phyloP scores from a whole-genome alignment of 495 filamentous ascomycete genomes.

The Mytilinidion resinicola region DNA sequence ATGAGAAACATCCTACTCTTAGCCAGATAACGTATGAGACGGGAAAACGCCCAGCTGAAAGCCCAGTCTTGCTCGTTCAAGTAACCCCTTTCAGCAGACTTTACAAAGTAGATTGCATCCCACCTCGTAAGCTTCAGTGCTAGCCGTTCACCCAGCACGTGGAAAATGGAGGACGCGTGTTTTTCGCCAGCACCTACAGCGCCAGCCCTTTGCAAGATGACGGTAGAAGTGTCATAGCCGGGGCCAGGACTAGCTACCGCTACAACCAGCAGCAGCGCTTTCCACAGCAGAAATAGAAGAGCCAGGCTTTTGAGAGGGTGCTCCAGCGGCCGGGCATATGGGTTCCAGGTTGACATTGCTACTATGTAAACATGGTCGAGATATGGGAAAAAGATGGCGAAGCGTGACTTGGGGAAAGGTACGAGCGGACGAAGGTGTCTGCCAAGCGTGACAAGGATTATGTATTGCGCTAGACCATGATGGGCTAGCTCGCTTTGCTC shows the following conservation, averaged over 20 bases:
- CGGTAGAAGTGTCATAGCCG: conserved; percentile 86
- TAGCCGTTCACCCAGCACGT: conserved; percentile 16
- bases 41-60: conserved; percentile 66
- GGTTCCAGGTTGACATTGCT: not conserved
- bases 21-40: conserved; percentile 42
- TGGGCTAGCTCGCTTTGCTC: not conserved
- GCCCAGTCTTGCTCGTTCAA: conserved; percentile 95
- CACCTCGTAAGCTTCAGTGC: conserved; percentile 65
- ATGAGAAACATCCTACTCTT: conserved; percentile 39
- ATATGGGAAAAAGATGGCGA: too few relatives aligned
- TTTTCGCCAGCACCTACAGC: not conserved
- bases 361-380: not conserved
- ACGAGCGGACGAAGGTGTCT: too few relatives aligned
- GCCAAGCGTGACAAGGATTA: too few relatives aligned
- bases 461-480: not conserved
- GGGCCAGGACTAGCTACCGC: conserved; percentile 58
- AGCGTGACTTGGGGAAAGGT: too few relatives aligned
- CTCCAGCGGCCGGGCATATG: not conserved
- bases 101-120: conserved; percentile 86
- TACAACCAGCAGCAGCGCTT: conserved; percentile 60
- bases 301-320: conserved; percentile 12
- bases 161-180: not conserved
- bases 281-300: conserved; percentile 51
- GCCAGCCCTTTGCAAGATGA: conserved; percentile 42
- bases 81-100: conserved; percentile 63